These are phyloP conservation scores for Trichoderma gracile DNA, from an alignment of 2,329 filamentous ascomycete species.

Conservation along the genomic window DNA sequence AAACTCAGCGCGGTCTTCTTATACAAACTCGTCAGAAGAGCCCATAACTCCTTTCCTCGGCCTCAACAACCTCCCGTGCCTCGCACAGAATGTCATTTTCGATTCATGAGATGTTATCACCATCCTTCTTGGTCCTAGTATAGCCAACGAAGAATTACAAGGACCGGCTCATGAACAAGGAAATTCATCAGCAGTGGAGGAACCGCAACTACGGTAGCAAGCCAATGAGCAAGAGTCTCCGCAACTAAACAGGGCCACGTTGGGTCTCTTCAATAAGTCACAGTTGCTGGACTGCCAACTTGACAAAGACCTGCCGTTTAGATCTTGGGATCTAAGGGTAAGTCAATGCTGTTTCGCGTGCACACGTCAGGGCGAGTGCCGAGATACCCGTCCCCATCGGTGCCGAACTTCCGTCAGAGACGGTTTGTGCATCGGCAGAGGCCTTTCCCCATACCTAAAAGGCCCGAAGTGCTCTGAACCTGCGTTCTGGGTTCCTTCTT, in stretches of 20 bases:
- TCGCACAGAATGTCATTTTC: background rate
- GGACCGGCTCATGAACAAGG: background rate
- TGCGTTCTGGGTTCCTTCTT: background rate
- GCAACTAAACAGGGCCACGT: slow-evolving; percentile 11
- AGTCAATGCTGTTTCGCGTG: background rate
- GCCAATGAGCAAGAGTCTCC: slow-evolving; percentile 1
- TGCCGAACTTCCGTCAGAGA: slow-evolving; percentile 22
- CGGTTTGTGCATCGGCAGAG: slow-evolving; percentile 1
- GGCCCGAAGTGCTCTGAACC: slow-evolving; percentile 10
- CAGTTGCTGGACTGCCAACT: background rate
- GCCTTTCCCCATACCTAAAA: slow-evolving; percentile 12
- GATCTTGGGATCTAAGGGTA: slow-evolving; percentile 2
- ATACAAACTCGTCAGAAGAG: background rate
- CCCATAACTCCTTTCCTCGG: background rate
- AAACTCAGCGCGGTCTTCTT: slow-evolving; percentile 10
- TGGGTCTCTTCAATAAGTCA: background rate
- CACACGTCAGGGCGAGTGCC: slow-evolving; percentile 10
- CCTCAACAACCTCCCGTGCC: background rate
- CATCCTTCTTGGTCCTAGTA: slow-evolving; percentile 20
- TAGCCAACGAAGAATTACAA: background rate
- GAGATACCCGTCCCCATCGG: slow-evolving; percentile 20
- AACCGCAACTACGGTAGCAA: background rate
- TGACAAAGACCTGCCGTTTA: slow-evolving; percentile 18
- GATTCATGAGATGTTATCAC: slow-evolving; percentile 9
- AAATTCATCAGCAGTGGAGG: background rate